Evolutionary conservation across 2,329 filamentous ascomycete species (phyloP).

Genomic region (Epichloe uncinata): DNA sequence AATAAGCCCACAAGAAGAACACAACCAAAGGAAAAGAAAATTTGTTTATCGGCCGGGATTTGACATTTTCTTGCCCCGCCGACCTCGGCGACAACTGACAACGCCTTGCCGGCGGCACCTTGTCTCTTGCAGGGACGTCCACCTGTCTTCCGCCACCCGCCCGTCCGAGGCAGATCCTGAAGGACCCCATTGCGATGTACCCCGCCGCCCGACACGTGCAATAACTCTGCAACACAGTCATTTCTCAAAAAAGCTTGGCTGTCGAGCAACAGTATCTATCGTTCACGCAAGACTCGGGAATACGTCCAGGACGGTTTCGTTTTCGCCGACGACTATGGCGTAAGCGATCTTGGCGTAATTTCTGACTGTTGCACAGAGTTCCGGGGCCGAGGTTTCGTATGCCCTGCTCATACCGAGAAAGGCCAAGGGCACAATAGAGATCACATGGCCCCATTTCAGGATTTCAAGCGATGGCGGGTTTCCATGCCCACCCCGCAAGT

Average conservation of each 20-base stretch:
- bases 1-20: neutral
- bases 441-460: neutral
- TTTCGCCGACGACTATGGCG: constrained; percentile 15
- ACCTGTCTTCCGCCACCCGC: too few relatives aligned
- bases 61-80: neutral
- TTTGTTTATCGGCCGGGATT: neutral
- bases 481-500: neutral
- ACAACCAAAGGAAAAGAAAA: neutral
- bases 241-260: too few relatives aligned
- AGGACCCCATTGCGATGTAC: too few relatives aligned
- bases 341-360: constrained; percentile 12
- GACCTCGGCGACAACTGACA: neutral
- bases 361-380: constrained; percentile 6
- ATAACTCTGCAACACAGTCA: too few relatives aligned
- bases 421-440: neutral
- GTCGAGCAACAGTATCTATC: too few relatives aligned
- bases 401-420: neutral
- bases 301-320: constrained; percentile 1
- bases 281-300: neutral
- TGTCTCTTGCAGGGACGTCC: neutral
- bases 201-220: too few relatives aligned
- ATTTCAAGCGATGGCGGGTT: neutral
- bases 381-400: neutral
- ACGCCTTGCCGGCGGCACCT: neutral
- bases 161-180: too few relatives aligned